Evolutionary conservation across 1,284 basidiomycete species (phyloP), one percentile per base, ranked within the genome.

Genomic region (Rhodotorula mucilaginosa): DNA sequence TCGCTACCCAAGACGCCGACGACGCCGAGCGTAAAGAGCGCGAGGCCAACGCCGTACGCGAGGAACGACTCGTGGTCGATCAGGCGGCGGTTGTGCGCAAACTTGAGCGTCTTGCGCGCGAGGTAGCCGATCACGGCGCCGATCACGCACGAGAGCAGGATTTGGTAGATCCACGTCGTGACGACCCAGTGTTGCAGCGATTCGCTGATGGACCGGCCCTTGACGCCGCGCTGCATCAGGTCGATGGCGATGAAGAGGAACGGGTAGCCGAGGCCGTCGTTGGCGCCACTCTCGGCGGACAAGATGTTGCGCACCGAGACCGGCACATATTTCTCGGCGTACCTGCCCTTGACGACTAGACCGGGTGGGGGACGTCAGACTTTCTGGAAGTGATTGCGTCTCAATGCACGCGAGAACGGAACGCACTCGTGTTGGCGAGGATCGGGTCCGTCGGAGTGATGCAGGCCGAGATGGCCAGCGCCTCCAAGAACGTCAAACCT

Each of bases 371-470:
- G 5, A 16, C 5, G 26, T 48, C 26, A 48, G 59, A 5, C 3
- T 18, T 15, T 10, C 23, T 10, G 18, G 26, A 6, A 60, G 58
- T 56, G 18, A 71, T 4, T n/a, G 10, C 15, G 18, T 7, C 23
- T 5, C 7, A 1, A 6, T n/a, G 6, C 34, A 34, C 34, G 34
- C 34, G 47, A 1, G 47, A 23, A 6, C 23, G 13, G n/a, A 21
- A 61, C 47, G 47, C 29, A 61, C 60, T 75, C 19, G 72, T 62
- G 49, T 76, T 74, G 44, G 81, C 79, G 16, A 82, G 73, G 21
- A 82, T 81, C 1, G 82, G 82, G 64, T 83, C 82, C 8, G 82
- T 83, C 10, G 82, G 82, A 0, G 82, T 82, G 34, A 83, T 77
- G 57, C 80, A 80, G 2, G 82, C 80, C 0, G 80, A 79, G 52